A percentile compares a stretch with the other conserved stretches of the same genome.
Evolutionary conservation across 805 yeast genomes (phyloP).

Genomic region (Isabelozyma heimii): DNA sequence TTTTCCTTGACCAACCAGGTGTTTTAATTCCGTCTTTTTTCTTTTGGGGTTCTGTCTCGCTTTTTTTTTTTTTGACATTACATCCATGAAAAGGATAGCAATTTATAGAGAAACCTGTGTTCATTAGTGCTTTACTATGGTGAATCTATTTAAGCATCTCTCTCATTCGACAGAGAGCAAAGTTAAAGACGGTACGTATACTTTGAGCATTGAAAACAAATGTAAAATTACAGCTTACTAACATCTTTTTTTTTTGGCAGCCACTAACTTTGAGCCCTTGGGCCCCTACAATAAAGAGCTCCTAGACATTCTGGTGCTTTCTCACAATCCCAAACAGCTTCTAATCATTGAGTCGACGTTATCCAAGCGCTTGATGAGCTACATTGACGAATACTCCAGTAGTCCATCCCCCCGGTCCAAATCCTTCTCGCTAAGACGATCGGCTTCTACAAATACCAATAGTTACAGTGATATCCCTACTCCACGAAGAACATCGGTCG

Average conservation of each 20-base stretch:
- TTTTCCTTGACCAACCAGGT: neutral
- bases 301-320: slow-evolving; percentile 47
- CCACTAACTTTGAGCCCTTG: slow-evolving; percentile 51
- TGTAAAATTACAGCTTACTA: neutral
- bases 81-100: too few species aligned
- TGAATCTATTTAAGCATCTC: slow-evolving; percentile 8
- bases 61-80: too few species aligned
- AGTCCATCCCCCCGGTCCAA: neutral
- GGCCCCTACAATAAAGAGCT: slow-evolving; percentile 59
- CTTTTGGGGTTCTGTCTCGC: too few species aligned
- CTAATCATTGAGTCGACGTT: slow-evolving; percentile 38
- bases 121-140: neutral
- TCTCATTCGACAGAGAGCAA: slow-evolving; percentile 12
- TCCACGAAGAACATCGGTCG: neutral
- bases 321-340: slow-evolving; percentile 39
- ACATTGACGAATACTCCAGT: neutral
- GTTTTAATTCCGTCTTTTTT: too few species aligned
- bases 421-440: neutral
- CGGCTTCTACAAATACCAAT: neutral
- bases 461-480: neutral
- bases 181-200: slow-evolving; percentile 13
- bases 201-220: too few species aligned
- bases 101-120: neutral
- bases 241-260: slow-evolving; percentile 13
- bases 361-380: slow-evolving; percentile 33